A percentile compares a stretch with the other conserved stretches of the same genome.
phyloP scores from a whole-genome alignment of 768 basidiomycete species.

The Hygrocybe punicea region DNA sequence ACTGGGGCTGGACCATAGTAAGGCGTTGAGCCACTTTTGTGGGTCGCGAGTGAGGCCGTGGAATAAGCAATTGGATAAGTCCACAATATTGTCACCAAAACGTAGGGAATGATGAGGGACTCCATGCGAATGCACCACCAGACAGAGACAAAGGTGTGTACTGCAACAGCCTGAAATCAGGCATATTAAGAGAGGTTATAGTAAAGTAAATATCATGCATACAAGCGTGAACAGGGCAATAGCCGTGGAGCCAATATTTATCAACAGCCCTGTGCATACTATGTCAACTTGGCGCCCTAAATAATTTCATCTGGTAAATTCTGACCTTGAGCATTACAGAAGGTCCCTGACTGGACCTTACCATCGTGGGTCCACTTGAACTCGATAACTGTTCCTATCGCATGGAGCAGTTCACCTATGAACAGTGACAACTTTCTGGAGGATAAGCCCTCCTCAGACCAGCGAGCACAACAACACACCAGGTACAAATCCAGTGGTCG shows the following conservation, averaged over 20 bases:
- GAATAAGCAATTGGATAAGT: neutral
- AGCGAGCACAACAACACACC: neutral
- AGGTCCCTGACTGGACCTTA: neutral
- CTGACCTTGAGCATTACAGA: conserved; percentile 8
- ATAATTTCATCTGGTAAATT: neutral
- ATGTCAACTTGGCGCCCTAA: neutral
- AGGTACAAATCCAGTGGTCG: neutral
- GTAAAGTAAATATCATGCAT: neutral
- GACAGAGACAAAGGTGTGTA: conserved; percentile 4
- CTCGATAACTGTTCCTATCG: conserved; percentile 4
- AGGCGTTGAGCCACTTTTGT: neutral
- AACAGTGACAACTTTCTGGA: neutral
- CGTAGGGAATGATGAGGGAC: neutral
- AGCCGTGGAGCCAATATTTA: conserved; percentile 1
- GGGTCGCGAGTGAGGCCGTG: neutral
- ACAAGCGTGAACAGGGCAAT: conserved; percentile 8
- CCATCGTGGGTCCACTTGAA: conserved; percentile 7
- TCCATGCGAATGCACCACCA: conserved; percentile 1
- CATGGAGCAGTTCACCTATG: conserved; percentile 3
- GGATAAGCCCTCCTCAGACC: neutral
- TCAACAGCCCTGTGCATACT: neutral
- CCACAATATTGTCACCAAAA: neutral
- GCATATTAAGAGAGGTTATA: neutral
- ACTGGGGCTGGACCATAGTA: conserved; percentile 3
- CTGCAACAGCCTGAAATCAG: conserved; percentile 1